A percentile compares a stretch with the other conserved stretches of the same genome.
Conservation (phyloP, 2,329 filamentous ascomycete species). For the Didymella pinodella region DNA sequence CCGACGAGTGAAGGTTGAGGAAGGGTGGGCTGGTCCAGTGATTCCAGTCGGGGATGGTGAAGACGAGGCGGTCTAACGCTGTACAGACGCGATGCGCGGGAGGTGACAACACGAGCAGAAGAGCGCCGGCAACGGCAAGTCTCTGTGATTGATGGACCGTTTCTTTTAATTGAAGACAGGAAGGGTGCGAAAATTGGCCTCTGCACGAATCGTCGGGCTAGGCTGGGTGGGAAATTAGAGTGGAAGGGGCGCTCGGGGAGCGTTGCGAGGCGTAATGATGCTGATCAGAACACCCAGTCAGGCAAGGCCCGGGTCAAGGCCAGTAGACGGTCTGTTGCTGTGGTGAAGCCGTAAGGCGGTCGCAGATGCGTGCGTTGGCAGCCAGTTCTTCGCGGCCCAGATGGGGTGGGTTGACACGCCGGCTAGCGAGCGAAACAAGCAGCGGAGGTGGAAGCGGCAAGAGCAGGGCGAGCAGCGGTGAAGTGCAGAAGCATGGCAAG, state of each 20-base stretch:
- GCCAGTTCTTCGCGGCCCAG: conserved; percentile 28
- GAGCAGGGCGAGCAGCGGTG: conserved; percentile 28
- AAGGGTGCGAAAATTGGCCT: conserved; percentile 42
- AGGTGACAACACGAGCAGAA: conserved; percentile 32
- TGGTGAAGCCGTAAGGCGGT: conserved; percentile 45
- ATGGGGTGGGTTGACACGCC: conserved; percentile 29
- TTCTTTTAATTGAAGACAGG: conserved; percentile 35
- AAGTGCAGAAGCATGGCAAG: conserved; percentile 32
- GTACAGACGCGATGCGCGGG: conserved; percentile 35
- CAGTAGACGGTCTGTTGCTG: conserved; percentile 50
- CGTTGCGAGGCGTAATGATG: conserved; percentile 48
- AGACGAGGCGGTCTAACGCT: conserved; percentile 37
- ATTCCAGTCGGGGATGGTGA: conserved; percentile 21
- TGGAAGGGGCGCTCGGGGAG: conserved; percentile 44
- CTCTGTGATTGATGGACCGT: conserved; percentile 43
- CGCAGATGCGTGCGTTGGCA: conserved; percentile 50
- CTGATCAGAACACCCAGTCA: conserved; percentile 40
- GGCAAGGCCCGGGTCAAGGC: conserved; percentile 40
- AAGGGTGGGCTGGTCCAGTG: conserved; percentile 35
- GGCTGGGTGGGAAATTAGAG: conserved; percentile 48
- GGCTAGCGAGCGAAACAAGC: conserved; percentile 28
- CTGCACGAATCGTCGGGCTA: conserved; percentile 50
- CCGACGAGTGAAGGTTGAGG: conserved; percentile 31
- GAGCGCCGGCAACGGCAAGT: conserved; percentile 28
- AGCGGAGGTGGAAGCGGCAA: conserved; percentile 25